Base-by-base conservation (phyloP, 371 early-diverging fungal genomes). In the Apophysomyces sp. region DNA sequence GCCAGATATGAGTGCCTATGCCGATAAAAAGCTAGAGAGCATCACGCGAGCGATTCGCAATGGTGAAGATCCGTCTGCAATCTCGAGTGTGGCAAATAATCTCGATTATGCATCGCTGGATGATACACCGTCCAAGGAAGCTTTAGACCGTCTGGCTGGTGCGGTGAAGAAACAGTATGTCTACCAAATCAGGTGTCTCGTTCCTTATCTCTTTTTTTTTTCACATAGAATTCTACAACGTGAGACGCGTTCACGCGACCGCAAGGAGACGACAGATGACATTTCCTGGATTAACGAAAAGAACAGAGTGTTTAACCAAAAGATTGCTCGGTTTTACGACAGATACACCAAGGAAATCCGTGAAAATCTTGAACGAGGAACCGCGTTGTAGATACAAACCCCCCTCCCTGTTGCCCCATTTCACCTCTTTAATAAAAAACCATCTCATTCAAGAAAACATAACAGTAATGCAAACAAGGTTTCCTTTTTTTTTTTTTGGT, bases 241-340 rank as follows among this genome's bases (percentile, higher is more conserved):
- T 29, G 78, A 81, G 28, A 86, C 86, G 41, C 88, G 87, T 66
- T 89, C 90, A n/a, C 84, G 87, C 54, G 83, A 85, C 40, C 81
- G 90, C 65, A 85, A 89, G 62, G 86, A 90, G 44, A 74, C 82
- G 59, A 90, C 88, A 51, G 97, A 92, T 27, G 94, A 94, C 59
- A 92, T 98, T 60, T 93, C 95, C 16, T 97, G 94, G 76, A 97
- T 98, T 82, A 97, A 97, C 70, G 96, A 97, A 60, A 85, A 93
- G 76, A 98, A 98, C 73, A 91, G 90, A 63, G 84, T 89, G 21
- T 98, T 97, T 81, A 97, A 97, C 87, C 90, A 92, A 66, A 96
- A 96, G 85, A 92, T 97, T 77, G 76, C 93, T 39, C 79, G 98
- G 28, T 92, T 93, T 37, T 98, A 93, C 61, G 98, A 96, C 70